phyloP scores from a whole-genome alignment of 495 filamentous ascomycete species.

The Bacidia gigantensis region DNA sequence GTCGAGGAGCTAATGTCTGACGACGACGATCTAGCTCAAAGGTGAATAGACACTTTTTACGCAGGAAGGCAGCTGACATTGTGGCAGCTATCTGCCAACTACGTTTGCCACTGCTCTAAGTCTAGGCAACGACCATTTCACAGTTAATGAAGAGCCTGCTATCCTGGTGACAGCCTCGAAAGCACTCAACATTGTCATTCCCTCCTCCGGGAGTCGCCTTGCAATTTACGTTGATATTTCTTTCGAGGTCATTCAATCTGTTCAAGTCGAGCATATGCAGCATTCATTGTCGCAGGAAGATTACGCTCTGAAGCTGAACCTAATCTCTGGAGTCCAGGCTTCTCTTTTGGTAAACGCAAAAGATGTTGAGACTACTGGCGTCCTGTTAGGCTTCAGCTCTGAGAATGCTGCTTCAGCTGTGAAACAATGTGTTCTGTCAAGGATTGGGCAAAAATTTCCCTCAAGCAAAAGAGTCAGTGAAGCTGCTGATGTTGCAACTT shows the following conservation, averaged over 20 bases:
- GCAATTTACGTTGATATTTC: constrained; percentile 17
- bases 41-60: background rate
- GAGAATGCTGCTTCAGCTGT: background rate
- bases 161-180: constrained; percentile 13
- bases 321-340: background rate
- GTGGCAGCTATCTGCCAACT: background rate
- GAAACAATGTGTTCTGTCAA: background rate
- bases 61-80: background rate
- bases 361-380: background rate
- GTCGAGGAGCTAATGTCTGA: constrained; percentile 5
- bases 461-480: background rate
- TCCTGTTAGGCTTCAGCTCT: background rate
- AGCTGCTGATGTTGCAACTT: background rate
- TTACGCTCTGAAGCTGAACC: background rate
- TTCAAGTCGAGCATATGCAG: no score
- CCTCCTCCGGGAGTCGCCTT: background rate
- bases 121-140: constrained; percentile 1
- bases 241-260: background rate
- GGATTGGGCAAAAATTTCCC: background rate
- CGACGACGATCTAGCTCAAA: background rate
- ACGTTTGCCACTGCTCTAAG: constrained; percentile 11
- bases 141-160: constrained; percentile 1
- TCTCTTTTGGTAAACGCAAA: background rate
- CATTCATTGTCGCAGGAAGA: background rate
- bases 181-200: constrained; percentile 14